Base-by-base conservation (phyloP, 495 filamentous ascomycete species). In the Aspergillus incahuasiensis region DNA sequence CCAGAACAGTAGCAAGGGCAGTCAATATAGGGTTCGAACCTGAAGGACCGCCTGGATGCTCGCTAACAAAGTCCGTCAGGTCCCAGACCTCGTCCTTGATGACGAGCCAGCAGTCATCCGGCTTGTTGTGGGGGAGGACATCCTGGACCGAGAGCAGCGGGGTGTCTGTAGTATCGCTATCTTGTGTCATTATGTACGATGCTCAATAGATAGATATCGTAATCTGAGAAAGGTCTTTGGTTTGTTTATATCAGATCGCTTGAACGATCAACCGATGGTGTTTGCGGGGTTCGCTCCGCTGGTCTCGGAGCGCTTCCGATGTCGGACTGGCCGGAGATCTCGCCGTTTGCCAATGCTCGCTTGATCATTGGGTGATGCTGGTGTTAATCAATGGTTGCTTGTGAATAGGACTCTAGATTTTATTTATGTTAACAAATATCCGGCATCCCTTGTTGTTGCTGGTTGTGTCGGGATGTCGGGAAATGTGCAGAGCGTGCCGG, bases 101-200 rank as follows among this genome's bases (percentile, higher is more conserved):
- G 12, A 44, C 50, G 5, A 53, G 13, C 50, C 50, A 53, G 41
- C 50, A 53, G 41, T 53, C 50, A 6, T 44, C 40, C 16, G 50
- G 50, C 18, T 12, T 44, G 24, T 53, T 44, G 39, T 53, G 50
- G 18, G 15, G n/a, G 8, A 30, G 38, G 12, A 53, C 18, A 19
- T 53, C 50, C n/a, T 42, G 15, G 11, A 34, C 39, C 7, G 40
- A 53, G 15, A 49, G 22, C 11, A 47, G 24, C 11, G 20, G 44
- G 5, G 4, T 16, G 5, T 47, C 44, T n/a, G 9, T 18, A 11
- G 13, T 30, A 16, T 21, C 19, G 5, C 11, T 18, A 19, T 42
- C 39, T n/a, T n/a, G n/a, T n/a, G n/a, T n/a, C 39, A 42, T 42
- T 3, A 11, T 15, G 32, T 35, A 28, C 32, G 6, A 12, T 15